These are phyloP conservation scores for Euphorbia lathyris DNA, from an alignment of 345 rosid genomes.

Conservation along the genomic window DNA sequence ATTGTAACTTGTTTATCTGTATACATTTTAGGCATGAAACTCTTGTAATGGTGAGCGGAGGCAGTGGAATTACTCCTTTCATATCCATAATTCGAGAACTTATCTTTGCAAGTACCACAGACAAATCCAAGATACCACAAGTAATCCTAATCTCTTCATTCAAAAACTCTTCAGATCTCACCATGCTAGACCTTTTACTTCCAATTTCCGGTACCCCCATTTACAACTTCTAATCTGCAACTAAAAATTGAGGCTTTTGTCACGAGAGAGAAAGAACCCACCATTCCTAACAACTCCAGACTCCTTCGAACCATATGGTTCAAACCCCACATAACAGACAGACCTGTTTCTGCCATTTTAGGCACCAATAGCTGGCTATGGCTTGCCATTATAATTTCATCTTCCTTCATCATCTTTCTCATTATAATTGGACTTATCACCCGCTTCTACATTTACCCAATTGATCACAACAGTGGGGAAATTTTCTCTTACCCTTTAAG, in stretches of 20 bases:
- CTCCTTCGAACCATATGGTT: conserved; percentile 44
- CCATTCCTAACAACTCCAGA: conserved; percentile 10
- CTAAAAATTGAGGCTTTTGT: conserved; percentile 63
- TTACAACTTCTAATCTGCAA: conserved; percentile 35
- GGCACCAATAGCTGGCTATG: conserved; percentile 80
- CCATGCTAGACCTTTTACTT: conserved; percentile 65
- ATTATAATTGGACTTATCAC: conserved; percentile 53
- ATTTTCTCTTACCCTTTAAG: conserved; percentile 28
- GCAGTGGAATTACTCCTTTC: conserved; percentile 87
- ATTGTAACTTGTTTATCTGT: no score
- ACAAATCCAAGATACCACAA: conserved; percentile 39
- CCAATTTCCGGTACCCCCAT: conserved; percentile 45
- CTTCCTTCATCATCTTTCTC: conserved; percentile 59
- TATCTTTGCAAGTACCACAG: conserved; percentile 35
- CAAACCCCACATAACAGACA: conserved; percentile 52
- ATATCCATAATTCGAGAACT: conserved; percentile 68
- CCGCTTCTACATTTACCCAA: conserved; percentile 51
- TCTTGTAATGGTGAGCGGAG: conserved; percentile 84
- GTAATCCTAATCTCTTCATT: conserved; percentile 55
- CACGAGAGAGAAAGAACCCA: conserved; percentile 56
- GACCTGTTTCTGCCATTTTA: conserved; percentile 50
- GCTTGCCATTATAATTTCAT: conserved; percentile 58
- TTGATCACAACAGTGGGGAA: conserved; percentile 37
- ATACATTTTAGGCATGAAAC: conserved; percentile 13
- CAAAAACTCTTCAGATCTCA: conserved; percentile 52